A percentile compares a stretch with the other conserved stretches of the same genome.
These are phyloP conservation scores for Elaphomyces granulatus DNA, from an alignment of 495 filamentous ascomycete genomes.

Conservation along the genomic window DNA sequence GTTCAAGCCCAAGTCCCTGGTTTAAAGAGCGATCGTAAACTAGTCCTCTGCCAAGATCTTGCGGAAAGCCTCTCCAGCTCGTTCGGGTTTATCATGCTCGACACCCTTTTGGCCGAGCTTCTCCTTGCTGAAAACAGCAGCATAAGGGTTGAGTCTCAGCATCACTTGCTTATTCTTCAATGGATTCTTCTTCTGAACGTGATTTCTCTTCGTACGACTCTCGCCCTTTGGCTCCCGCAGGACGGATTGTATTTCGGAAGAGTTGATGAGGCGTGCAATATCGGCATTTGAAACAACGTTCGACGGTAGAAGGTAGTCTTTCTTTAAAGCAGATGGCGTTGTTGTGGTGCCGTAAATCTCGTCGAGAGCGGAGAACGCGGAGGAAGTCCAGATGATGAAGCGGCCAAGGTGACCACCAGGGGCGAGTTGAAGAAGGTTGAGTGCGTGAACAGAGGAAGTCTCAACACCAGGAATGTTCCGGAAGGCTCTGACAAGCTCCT, in stretches of 20 bases:
- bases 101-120: constrained; percentile 54
- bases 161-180: constrained; percentile 94
- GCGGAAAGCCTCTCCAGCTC: constrained; percentile 33
- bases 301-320: constrained; percentile 91
- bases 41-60: constrained; percentile 42
- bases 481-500: constrained; percentile 80
- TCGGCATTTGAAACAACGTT: constrained; percentile 83
- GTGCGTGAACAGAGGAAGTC: constrained; percentile 82
- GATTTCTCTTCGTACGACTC: constrained; percentile 72
- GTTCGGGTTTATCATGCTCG: constrained; percentile 39
- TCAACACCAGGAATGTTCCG: constrained; percentile 98
- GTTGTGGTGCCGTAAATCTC: constrained; percentile 88
- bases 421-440: constrained; percentile 98
- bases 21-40: no score
- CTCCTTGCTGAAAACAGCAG: constrained; percentile 68
- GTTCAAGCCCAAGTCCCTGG: no score
- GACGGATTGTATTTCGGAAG: constrained; percentile 90
- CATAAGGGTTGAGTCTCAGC: constrained; percentile 95
- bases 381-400: constrained; percentile 97
- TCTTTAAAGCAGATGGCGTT: constrained; percentile 75
- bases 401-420: constrained; percentile 97
- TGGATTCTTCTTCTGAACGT: constrained; percentile 99
- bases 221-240: constrained; percentile 79
- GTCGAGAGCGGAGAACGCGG: constrained; percentile 91
- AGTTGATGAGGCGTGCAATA: constrained; percentile 94